These are phyloP conservation scores for Colletotrichum liaoningense DNA, from an alignment of 2,329 filamentous ascomycete species.

Conservation along the genomic window DNA sequence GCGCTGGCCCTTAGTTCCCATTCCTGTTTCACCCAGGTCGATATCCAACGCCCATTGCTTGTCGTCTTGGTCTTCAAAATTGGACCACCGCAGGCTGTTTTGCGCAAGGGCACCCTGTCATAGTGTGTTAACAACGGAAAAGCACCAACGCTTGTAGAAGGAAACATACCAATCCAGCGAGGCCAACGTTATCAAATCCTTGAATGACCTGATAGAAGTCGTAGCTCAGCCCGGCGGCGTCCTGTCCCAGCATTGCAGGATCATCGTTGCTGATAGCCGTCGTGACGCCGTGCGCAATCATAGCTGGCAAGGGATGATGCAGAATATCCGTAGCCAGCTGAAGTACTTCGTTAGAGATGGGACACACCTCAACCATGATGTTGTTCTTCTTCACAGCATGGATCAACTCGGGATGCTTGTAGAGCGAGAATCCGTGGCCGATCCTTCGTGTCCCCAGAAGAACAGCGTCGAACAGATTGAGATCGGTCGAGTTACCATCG, in stretches of 20 bases:
- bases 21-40: background rate
- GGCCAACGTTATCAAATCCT: background rate
- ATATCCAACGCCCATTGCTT: background rate
- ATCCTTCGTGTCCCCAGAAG: background rate
- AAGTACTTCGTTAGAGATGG: slow-evolving; percentile 58
- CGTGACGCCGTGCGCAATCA: slow-evolving; percentile 85
- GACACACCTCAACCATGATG: background rate
- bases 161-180: background rate
- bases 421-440: background rate
- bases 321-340: slow-evolving; percentile 52
- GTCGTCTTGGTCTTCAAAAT: background rate
- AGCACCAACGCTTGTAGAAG: background rate
- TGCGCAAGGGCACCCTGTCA: background rate
- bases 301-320: slow-evolving; percentile 38
- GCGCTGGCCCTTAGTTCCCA: background rate
- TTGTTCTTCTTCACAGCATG: background rate
- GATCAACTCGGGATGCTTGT: background rate
- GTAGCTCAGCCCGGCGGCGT: slow-evolving; percentile 1
- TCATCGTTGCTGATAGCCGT: slow-evolving; percentile 92
- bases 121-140: fast-evolving
- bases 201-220: slow-evolving; percentile 73
- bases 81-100: background rate
- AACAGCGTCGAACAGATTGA: background rate
- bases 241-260: slow-evolving; percentile 77
- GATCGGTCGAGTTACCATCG: background rate